Conservation (phyloP, 805 yeast genomes). For the Zygotorulaspora florentina region DNA sequence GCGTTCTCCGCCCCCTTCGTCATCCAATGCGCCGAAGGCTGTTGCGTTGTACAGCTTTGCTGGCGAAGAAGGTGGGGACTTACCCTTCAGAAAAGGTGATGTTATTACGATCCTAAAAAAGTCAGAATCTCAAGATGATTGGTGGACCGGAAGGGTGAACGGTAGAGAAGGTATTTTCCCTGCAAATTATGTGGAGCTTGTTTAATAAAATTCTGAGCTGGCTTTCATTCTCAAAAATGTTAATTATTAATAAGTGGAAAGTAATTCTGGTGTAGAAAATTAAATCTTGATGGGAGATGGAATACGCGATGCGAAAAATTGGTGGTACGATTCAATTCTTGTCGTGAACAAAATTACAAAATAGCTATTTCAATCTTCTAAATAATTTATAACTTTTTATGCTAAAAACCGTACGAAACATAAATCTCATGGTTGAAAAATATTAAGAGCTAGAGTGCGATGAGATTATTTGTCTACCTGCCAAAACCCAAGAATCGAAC, state of each 20-base stretch:
- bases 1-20: slow-evolving; percentile 17
- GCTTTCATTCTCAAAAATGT: background rate
- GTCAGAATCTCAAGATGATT: slow-evolving; percentile 85
- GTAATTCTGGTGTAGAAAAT: background rate
- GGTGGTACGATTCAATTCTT: background rate
- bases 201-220: slow-evolving; percentile 17
- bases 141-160: slow-evolving; percentile 96
- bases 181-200: slow-evolving; percentile 88
- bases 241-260: background rate
- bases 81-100: slow-evolving; percentile 92
- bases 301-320: too few relatives aligned
- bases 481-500: slow-evolving; percentile 26
- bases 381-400: background rate
- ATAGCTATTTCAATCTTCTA: background rate
- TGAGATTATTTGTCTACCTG: slow-evolving; percentile 4
- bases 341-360: background rate
- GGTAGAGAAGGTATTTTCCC: slow-evolving; percentile 92
- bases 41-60: slow-evolving; percentile 84
- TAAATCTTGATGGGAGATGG: too few relatives aligned
- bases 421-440: background rate
- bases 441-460: background rate
- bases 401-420: too few relatives aligned
- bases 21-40: slow-evolving; percentile 60
- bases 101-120: slow-evolving; percentile 81
- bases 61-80: slow-evolving; percentile 92